These are phyloP conservation scores for Lunasporangiospora selenospora DNA, from an alignment of 192 early-diverging fungal genomes.

Conservation along the genomic window DNA sequence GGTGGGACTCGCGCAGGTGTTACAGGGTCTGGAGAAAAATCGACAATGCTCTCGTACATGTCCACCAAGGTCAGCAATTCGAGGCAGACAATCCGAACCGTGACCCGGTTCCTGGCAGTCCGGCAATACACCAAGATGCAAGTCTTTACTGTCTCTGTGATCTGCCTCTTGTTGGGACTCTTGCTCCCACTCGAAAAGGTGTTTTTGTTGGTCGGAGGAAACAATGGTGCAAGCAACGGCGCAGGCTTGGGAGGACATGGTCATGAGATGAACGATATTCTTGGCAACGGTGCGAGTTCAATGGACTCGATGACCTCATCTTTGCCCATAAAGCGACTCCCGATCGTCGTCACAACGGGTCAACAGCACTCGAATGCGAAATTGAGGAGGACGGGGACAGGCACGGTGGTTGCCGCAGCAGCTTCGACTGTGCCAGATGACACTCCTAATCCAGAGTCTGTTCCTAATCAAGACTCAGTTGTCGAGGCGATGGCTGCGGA, in stretches of 20 bases:
- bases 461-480: neutral
- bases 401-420: neutral
- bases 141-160: conserved; percentile 44
- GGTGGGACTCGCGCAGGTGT: too few relatives aligned
- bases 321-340: too few relatives aligned
- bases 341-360: too few relatives aligned
- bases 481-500: neutral
- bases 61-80: conserved; percentile 22
- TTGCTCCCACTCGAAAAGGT: conserved; percentile 51
- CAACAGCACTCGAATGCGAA: conserved; percentile 2
- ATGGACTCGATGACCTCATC: too few relatives aligned
- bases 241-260: too few relatives aligned
- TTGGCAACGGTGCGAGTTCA: too few relatives aligned
- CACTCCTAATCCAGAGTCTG: neutral
- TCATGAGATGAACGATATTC: too few relatives aligned
- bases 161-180: conserved; percentile 49
- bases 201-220: conserved; percentile 10
- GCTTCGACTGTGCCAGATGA: neutral
- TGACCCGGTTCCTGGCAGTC: conserved; percentile 29
- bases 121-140: conserved; percentile 53
- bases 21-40: too few relatives aligned
- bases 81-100: conserved; percentile 22
- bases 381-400: neutral
- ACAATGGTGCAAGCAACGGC: too few relatives aligned
- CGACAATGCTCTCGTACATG: too few relatives aligned